Evolutionary conservation across 441 rosid species (phyloP).

Genomic region (Breynia disticha): DNA sequence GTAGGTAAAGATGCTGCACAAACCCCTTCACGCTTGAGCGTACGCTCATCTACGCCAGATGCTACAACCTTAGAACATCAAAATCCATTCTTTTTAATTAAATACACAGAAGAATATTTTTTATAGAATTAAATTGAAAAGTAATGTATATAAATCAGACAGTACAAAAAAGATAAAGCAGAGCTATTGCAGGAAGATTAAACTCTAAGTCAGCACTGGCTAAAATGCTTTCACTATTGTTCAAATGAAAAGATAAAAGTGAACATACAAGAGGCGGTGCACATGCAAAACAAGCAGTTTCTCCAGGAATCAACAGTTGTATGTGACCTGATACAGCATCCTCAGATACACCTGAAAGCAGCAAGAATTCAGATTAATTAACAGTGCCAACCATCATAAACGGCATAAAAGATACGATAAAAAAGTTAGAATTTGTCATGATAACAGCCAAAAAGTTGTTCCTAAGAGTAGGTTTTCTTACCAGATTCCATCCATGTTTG

Average conservation of each 20-base stretch:
- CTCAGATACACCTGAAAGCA: conserved; percentile 80
- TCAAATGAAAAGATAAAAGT: conserved; percentile 1
- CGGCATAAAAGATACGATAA: too few relatives aligned
- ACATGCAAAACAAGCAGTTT: conserved; percentile 96
- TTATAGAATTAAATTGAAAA: too few relatives aligned
- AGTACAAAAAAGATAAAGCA: background rate
- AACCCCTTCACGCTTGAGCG: conserved; percentile 92
- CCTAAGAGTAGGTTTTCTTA: conserved; percentile 15
- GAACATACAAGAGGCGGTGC: conserved; percentile 83
- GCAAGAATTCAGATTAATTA: conserved; percentile 5
- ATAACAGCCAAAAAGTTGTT: too few relatives aligned
- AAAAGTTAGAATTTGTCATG: too few relatives aligned
- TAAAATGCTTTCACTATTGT: background rate
- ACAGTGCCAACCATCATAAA: background rate
- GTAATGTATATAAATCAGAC: background rate
- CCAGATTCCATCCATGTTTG: conserved; percentile 99
- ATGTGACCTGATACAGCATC: conserved; percentile 98
- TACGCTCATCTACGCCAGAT: conserved; percentile 92
- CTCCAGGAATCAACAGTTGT: conserved; percentile 88
- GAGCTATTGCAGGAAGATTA: background rate
- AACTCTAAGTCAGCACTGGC: background rate
- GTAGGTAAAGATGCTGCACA: conserved; percentile 96
- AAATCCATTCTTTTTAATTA: background rate
- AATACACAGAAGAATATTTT: too few relatives aligned
- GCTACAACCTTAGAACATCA: conserved; percentile 60